These are phyloP conservation scores for Aspergillaceae sp. DNA, from an alignment of 2,329 filamentous ascomycete genomes.

Conservation along the genomic window DNA sequence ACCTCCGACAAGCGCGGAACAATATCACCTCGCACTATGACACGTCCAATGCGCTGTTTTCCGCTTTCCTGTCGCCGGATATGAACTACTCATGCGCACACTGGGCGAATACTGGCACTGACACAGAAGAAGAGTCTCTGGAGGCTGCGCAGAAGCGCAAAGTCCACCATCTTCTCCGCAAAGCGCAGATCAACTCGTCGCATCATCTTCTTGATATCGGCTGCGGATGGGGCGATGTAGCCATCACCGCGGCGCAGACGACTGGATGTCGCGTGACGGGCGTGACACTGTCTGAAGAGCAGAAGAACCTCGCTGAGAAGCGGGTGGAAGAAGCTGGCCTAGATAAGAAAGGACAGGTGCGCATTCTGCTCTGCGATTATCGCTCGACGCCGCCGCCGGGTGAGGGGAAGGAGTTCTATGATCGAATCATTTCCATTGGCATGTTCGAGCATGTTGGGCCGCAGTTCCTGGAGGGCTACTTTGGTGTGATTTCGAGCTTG, in stretches of 20 bases:
- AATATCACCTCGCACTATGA: slow-evolving; percentile 69
- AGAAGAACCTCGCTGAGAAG: slow-evolving; percentile 59
- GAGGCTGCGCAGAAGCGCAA: slow-evolving; percentile 58
- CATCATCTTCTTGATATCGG: slow-evolving; percentile 69
- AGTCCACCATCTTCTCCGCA: slow-evolving; percentile 56
- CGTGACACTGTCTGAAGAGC: slow-evolving; percentile 59
- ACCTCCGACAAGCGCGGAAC: slow-evolving; percentile 49
- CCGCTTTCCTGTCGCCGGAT: slow-evolving; percentile 17
- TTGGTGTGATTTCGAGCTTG: slow-evolving; percentile 53
- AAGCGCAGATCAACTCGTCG: slow-evolving; percentile 52
- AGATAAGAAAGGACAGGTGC: slow-evolving; percentile 43
- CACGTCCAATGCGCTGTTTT: slow-evolving; percentile 42
- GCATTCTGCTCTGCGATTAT: slow-evolving; percentile 62
- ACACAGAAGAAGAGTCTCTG: slow-evolving; percentile 19
- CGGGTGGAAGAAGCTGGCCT: slow-evolving; percentile 55
- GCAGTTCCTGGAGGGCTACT: slow-evolving; percentile 60
- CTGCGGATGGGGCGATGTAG: slow-evolving; percentile 67
- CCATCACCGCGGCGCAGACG: slow-evolving; percentile 57
- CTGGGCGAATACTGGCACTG: slow-evolving; percentile 41
- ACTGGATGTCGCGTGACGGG: slow-evolving; percentile 63
- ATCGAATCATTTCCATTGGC: slow-evolving; percentile 67
- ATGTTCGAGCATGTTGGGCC: slow-evolving; percentile 68
- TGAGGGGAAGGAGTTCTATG: slow-evolving; percentile 40
- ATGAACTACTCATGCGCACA: slow-evolving; percentile 48
- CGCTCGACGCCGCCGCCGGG: slow-evolving; percentile 49